Base-by-base conservation (phyloP, 164 flowering plant genomes). In the Magnolia changhungtana region DNA sequence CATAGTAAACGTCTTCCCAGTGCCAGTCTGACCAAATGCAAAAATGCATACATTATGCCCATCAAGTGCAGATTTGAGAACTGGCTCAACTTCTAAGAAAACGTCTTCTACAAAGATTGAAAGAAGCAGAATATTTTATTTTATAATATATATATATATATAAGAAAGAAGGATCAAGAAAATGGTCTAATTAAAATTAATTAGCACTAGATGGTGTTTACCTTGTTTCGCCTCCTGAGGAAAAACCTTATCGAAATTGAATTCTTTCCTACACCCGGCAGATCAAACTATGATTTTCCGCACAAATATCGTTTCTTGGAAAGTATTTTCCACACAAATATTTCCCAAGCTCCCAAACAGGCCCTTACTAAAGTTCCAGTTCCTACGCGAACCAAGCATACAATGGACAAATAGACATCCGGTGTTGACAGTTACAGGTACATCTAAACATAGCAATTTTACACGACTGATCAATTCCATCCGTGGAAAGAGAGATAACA, bases 1-100 rank as follows among this genome's bases (percentile, higher is more conserved):
- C 98, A 94, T 94, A 19, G 97, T 92, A 76, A 86, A 91, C 29
- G 98, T 94, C 86, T 92, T 94, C 81, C 98, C 98, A 3, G 93
- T 88, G 61, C 97, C 95, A 3, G 98, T 94, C 80, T 94, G 98
- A 29, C 98, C 98, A 88, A 91, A 92, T 37, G 98, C 92, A 59
- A 94, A 78, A 21, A 94, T 80, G 73, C 95, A 94, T 0, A 91
- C 95, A 79, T 89, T 89, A 77, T 88, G 89, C 77, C 98, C 96
- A 80, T 93, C 98, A 63, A 93, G 86, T 52, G 96, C 95, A 66
- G 98, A 93, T 87, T 87, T 91, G 74, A 91, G 81, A 19, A 91
- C 85, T 27, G 97, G 97, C 77, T 87, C 85, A 72, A 90, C 90
- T 81, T 91, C 98, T 65, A 74, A 74, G 79, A 87, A 91, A 52